Percentiles rank a stretch among this genome's conserved stretches.
These are phyloP conservation scores for Exsudoporus frostii DNA, from an alignment of 768 basidiomycete genomes.

Conservation along the genomic window DNA sequence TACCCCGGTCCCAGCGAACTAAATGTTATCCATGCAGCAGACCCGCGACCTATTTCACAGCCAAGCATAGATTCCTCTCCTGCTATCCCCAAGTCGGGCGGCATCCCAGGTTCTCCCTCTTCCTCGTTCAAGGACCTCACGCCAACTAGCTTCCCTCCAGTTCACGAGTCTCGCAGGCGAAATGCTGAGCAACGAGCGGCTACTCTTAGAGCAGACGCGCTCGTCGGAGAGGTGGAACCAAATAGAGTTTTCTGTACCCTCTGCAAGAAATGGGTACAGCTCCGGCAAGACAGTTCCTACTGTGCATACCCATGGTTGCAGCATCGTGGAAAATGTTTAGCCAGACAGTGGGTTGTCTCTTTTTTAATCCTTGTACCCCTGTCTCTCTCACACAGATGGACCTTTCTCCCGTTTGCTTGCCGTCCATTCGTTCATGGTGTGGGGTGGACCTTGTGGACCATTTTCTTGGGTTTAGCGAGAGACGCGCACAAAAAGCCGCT, in stretches of 20 bases:
- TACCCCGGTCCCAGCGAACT: conserved; percentile 26
- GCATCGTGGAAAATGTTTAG: conserved; percentile 72
- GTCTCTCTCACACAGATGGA: conserved; percentile 11
- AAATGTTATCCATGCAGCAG: conserved; percentile 20
- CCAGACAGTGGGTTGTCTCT: conserved; percentile 54
- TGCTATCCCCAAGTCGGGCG: conserved; percentile 12
- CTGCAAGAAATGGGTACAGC: conserved; percentile 81
- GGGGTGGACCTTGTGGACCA: not conserved
- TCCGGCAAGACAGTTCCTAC: conserved; percentile 73
- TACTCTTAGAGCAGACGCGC: conserved; percentile 59
- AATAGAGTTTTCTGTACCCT: conserved; percentile 71
- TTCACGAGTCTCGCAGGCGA: conserved; percentile 64
- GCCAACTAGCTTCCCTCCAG: conserved; percentile 53
- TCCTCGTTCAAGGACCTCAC: conserved; percentile 55
- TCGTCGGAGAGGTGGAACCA: conserved; percentile 69
- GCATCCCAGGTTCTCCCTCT: conserved; percentile 28
- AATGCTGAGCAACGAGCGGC: conserved; percentile 80
- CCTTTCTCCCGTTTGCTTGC: not conserved
- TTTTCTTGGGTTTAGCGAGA: conserved; percentile 40
- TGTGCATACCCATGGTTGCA: conserved; percentile 83
- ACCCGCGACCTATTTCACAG: conserved; percentile 18
- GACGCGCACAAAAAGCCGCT: conserved; percentile 53
- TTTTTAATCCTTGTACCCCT: not conserved
- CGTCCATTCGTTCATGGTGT: conserved; percentile 2
- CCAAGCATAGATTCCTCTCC: conserved; percentile 5